Conservation (phyloP, 805 yeast genomes). For the Metschnikowia arizonensis region DNA sequence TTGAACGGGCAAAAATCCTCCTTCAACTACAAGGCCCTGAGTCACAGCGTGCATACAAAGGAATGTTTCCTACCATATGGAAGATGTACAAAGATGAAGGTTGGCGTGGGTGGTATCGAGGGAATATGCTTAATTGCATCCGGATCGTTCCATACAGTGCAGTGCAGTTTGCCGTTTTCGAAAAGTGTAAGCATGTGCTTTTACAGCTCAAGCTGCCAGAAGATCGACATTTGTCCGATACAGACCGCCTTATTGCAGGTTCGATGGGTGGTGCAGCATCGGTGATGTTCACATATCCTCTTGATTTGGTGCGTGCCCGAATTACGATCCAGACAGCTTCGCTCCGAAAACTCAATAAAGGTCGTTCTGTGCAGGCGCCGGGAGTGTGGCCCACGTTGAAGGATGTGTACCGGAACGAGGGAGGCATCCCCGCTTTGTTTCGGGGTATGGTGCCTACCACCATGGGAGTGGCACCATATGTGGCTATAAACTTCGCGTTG, state of each 20-base stretch:
- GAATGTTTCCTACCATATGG: conserved; percentile 67
- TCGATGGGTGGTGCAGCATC: conserved; percentile 76
- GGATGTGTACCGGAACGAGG: conserved; percentile 68
- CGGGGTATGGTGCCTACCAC: conserved; percentile 89
- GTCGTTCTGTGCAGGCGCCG: conserved; percentile 55
- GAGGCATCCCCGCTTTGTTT: conserved; percentile 74
- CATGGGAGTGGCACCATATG: conserved; percentile 93
- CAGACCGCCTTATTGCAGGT: conserved; percentile 70
- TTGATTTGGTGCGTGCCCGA: conserved; percentile 88
- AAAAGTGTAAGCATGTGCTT: conserved; percentile 48
- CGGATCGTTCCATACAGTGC: conserved; percentile 93
- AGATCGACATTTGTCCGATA: conserved; percentile 38
- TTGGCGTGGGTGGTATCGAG: conserved; percentile 82
- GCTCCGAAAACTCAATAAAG: conserved; percentile 44
- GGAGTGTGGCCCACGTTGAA: conserved; percentile 59
- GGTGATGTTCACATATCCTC: conserved; percentile 82
- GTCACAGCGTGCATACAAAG: conserved; percentile 50
- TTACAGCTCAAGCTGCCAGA: conserved; percentile 23
- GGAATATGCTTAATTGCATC: conserved; percentile 85
- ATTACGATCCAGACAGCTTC: conserved; percentile 84
- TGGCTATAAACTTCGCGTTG: conserved; percentile 85
- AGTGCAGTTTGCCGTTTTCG: conserved; percentile 86
- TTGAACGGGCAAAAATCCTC: conserved; percentile 88
- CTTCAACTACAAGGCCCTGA: conserved; percentile 80
- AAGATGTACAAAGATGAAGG: conserved; percentile 90